A percentile compares a stretch with the other conserved stretches of the same genome.
Evolutionary conservation across 331 rosid species (phyloP).

Genomic region (Phaseolus coccineus): DNA sequence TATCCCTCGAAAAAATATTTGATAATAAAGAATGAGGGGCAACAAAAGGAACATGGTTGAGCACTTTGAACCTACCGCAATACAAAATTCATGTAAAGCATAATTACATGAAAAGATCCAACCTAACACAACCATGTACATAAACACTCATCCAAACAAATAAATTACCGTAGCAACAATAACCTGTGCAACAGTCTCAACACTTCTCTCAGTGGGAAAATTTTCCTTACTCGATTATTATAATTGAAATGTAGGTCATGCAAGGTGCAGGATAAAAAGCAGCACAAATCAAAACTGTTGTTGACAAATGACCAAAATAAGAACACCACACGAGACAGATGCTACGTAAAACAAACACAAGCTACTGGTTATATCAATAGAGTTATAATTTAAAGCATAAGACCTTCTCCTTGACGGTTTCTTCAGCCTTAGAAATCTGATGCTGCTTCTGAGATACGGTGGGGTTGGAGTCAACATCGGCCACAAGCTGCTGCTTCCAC

Average conservation of each 20-base stretch:
- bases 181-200: neutral
- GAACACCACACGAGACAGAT: neutral
- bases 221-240: neutral
- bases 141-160: neutral
- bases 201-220: neutral
- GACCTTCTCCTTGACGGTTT: conserved; percentile 86
- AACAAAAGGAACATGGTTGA: neutral
- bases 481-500: conserved; percentile 81
- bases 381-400: neutral
- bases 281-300: conserved; percentile 16
- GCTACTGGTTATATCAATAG: conserved; percentile 5
- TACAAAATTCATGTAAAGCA: neutral
- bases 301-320: neutral
- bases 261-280: conserved; percentile 28
- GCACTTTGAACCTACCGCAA: neutral
- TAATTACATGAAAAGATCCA: conserved; percentile 19
- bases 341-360: neutral
- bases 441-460: conserved; percentile 65
- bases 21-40: neutral
- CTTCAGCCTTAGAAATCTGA: conserved; percentile 66
- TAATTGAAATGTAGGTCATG: neutral
- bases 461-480: conserved; percentile 64
- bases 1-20: neutral
- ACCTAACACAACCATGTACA: neutral
- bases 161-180: neutral